Conservation (phyloP, 371 early-diverging fungal genomes). For the Apophysomyces variabilis region DNA sequence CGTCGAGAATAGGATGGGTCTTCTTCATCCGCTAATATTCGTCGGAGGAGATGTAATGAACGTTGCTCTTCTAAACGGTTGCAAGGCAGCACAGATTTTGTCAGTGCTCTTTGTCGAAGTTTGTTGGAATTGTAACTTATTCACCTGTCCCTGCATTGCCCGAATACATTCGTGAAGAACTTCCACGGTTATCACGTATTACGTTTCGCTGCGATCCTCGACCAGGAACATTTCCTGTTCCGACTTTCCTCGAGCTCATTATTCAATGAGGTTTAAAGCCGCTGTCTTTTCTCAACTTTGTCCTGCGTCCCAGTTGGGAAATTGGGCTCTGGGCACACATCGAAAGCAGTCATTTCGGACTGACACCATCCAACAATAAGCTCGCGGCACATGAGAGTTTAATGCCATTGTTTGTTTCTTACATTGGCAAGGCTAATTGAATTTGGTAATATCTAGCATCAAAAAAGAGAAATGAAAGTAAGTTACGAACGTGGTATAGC, state of each 20-base stretch:
- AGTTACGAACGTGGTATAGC: too few species aligned
- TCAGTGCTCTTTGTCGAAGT: background rate
- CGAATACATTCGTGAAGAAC: background rate
- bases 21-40: constrained; percentile 38
- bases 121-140: background rate
- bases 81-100: background rate
- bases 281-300: background rate
- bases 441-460: too few species aligned
- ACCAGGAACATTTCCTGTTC: constrained; percentile 1
- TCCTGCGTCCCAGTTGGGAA: too few species aligned
- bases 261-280: background rate
- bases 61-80: constrained; percentile 23
- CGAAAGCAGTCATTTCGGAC: too few species aligned
- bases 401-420: too few species aligned
- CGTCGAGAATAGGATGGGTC: constrained; percentile 31
- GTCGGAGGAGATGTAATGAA: constrained; percentile 30
- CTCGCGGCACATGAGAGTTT: too few species aligned
- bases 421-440: too few species aligned
- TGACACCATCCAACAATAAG: too few species aligned
- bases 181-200: background rate
- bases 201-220: constrained; percentile 7
- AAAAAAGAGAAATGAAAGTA: too few species aligned
- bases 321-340: background rate
- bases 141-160: constrained; percentile 1
- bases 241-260: constrained; percentile 13